These are phyloP conservation scores for Starmerella sirachaensis DNA, from an alignment of 805 yeast species.

Conservation along the genomic window DNA sequence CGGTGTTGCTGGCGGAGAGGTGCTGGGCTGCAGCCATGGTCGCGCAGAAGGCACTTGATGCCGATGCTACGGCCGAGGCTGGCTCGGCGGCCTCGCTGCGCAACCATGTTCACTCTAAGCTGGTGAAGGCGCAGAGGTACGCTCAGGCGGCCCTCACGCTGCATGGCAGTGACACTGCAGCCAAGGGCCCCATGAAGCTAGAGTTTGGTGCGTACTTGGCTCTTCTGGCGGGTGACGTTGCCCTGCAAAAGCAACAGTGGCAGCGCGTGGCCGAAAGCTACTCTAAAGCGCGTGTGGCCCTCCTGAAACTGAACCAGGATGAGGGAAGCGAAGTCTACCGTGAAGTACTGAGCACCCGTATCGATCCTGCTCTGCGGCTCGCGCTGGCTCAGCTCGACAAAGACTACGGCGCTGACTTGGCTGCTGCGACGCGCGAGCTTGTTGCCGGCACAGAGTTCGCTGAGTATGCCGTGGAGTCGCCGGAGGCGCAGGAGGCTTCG, in stretches of 20 bases:
- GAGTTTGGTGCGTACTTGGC: conserved; percentile 28
- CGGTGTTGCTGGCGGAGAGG: conserved; percentile 58
- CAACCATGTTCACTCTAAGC: conserved; percentile 48
- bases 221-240: conserved; percentile 41
- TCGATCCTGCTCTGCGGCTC: conserved; percentile 56
- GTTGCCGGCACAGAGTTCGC: conserved; percentile 26
- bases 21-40: conserved; percentile 60
- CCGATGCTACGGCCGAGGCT: conserved; percentile 34
- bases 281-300: conserved; percentile 49
- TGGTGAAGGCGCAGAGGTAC: conserved; percentile 47
- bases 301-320: conserved; percentile 36
- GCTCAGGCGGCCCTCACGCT: conserved; percentile 31
- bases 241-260: conserved; percentile 48
- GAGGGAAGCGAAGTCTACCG: conserved; percentile 35
- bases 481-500: background rate
- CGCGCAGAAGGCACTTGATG: conserved; percentile 42
- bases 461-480: conserved; percentile 9
- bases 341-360: conserved; percentile 44
- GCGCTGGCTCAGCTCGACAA: conserved; percentile 36
- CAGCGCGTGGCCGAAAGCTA: conserved; percentile 37
- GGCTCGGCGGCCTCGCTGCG: conserved; percentile 24
- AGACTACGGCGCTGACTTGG: conserved; percentile 21
- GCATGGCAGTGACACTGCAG: conserved; percentile 10
- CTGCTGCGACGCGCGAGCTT: conserved; percentile 34
- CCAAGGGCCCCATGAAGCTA: conserved; percentile 16